Evolutionary conservation across 2,329 filamentous ascomycete species (phyloP).

Genomic region (Blastomyces emzantsi): DNA sequence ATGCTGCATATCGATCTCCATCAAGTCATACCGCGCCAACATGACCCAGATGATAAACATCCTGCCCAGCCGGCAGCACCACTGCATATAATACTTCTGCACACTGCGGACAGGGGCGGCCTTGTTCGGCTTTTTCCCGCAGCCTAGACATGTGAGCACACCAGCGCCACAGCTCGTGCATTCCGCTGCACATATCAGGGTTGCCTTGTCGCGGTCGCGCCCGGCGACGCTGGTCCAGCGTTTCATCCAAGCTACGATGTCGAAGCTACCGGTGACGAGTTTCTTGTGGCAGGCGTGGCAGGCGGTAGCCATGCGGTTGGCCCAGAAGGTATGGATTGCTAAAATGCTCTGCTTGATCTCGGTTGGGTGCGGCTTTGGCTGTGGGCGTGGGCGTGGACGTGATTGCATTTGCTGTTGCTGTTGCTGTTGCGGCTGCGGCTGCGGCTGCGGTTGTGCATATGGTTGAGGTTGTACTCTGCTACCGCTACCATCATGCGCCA

Average conservation of each 20-base stretch:
- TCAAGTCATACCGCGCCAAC: constrained; percentile 31
- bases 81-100: constrained; percentile 15
- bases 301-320: constrained; percentile 9
- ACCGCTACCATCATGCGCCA: neutral
- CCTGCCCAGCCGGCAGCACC: constrained; percentile 30
- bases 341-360: constrained; percentile 13
- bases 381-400: neutral
- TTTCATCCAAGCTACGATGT: constrained; percentile 8
- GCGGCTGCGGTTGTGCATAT: neutral
- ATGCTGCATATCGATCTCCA: constrained; percentile 14
- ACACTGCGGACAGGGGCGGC: constrained; percentile 5
- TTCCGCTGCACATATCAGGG: constrained; percentile 10
- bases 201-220: neutral
- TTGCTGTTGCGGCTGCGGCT: neutral
- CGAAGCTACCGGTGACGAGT: constrained; percentile 11
- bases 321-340: constrained; percentile 11
- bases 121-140: constrained; percentile 10
- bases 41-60: constrained; percentile 30
- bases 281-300: constrained; percentile 12
- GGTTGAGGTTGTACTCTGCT: neutral
- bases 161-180: constrained; percentile 9
- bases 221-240: constrained; percentile 11
- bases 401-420: neutral
- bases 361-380: neutral
- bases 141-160: constrained; percentile 14